Evolutionary conservation across 1,284 basidiomycete species (phyloP).

Genomic region (Cryptococcus depauperatus): DNA sequence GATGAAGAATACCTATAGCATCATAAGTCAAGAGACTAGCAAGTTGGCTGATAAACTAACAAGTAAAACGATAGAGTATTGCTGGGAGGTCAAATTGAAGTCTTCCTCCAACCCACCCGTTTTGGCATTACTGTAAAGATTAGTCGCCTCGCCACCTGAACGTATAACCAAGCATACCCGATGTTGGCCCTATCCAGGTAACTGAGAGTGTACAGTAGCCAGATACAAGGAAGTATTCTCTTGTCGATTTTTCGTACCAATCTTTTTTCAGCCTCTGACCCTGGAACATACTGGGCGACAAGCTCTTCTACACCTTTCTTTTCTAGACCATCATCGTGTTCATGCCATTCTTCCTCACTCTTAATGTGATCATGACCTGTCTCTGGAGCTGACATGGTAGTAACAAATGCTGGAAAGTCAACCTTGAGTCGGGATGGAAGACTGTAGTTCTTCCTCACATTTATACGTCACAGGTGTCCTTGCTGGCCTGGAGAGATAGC

Average conservation of each 20-base stretch:
- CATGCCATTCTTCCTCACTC: constrained; percentile 19
- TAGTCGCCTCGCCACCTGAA: background rate
- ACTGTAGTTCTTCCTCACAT: no score
- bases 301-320: constrained; percentile 17
- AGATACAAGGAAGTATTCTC: constrained; percentile 39
- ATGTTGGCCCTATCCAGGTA: constrained; percentile 44
- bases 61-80: constrained; percentile 40
- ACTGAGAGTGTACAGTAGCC: constrained; percentile 40
- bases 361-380: no score
- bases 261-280: constrained; percentile 33
- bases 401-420: no score
- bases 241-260: constrained; percentile 38
- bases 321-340: constrained; percentile 9
- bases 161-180: constrained; percentile 16
- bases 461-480: no score
- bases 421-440: no score
- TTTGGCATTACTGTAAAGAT: constrained; percentile 29
- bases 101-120: constrained; percentile 34
- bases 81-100: constrained; percentile 37
- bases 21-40: constrained; percentile 5
- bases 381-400: no score
- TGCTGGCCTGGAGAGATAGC: no score
- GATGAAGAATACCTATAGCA: constrained; percentile 20
- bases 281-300: constrained; percentile 34
- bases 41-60: constrained; percentile 24